A percentile compares a stretch with the other conserved stretches of the same genome.
phyloP scores from a whole-genome alignment of 257 asterid species.

The Datura wrightii region DNA sequence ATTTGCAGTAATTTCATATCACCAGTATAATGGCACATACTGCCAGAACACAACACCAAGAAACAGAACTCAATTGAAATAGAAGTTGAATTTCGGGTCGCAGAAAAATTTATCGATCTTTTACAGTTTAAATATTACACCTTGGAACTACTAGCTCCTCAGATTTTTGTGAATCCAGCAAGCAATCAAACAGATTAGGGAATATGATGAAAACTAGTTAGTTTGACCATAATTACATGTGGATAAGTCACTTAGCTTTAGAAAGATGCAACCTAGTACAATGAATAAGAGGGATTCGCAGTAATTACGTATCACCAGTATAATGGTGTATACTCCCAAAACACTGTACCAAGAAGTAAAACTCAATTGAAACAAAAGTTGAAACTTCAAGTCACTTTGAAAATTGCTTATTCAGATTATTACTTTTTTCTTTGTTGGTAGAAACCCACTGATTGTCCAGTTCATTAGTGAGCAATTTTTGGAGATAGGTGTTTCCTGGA shows the following conservation, averaged over 20 bases:
- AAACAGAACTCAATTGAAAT: neutral
- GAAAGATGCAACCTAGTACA: neutral
- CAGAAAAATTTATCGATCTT: neutral
- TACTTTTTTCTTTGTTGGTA: neutral
- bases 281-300: neutral
- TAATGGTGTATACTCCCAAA: neutral
- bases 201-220: neutral
- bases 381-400: neutral
- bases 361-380: neutral
- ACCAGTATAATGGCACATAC: neutral
- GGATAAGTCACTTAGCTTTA: neutral
- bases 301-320: neutral
- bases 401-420: neutral
- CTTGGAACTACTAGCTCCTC: neutral
- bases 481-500: neutral
- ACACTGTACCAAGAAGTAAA: neutral
- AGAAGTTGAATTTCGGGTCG: neutral
- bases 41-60: neutral
- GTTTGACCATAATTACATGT: neutral
- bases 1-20: constrained; percentile 3
- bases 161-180: neutral
- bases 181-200: neutral
- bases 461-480: constrained; percentile 1
- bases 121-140: neutral
- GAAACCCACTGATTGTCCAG: neutral